Base-by-base conservation (phyloP, 2,329 filamentous ascomycete species). In the Leptographium wingfieldii region DNA sequence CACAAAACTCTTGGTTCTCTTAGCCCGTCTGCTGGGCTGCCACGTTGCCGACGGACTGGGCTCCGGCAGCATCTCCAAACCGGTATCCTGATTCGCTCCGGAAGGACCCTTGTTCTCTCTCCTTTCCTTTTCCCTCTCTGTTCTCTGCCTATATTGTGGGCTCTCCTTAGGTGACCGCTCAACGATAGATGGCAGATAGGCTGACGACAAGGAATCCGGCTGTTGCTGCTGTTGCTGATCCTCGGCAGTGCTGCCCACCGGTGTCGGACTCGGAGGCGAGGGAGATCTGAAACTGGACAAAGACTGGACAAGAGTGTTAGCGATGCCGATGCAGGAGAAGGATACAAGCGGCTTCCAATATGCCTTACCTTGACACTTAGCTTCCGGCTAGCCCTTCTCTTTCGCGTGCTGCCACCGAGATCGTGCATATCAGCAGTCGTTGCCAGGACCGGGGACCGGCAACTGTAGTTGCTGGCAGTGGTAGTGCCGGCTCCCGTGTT, bases 1-100 rank as follows among this genome's bases (percentile, higher is more conserved):
- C 40, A 79, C 73, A 53, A 80, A 78, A 64, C 77, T 80, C 67
- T 73, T 79, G 63, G 73, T 74, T 56, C 71, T 69, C 38, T 69
- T 59, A 3, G 58, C 60, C 16, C 59, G 63, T 16, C 56, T 62
- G 29, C 46, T 60, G 2, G 60, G 53, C 35, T 60, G 40, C 9
- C 53, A 38, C 27, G 49, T 38, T 7, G 57, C n/a, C 12, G 31
- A 3, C 35, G 16, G 29, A 12, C 19, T 29, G 12, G 57, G 10
- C 27, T 52, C 27, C 43, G 29, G 5, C 11, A 12, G 16, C 10
- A 25, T 11, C 1, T 31, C 33, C 27, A n/a, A 27, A 67, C 68
- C 27, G 11, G 7, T 19, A 19, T 46, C 43, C 12, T 19, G 43
- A 46, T 55, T 19, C n/a, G 16, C 31, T 16, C 14, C 31, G 6